Conservation (phyloP, 176 grass and related monocot genomes). For the Lolium multiflorum region DNA sequence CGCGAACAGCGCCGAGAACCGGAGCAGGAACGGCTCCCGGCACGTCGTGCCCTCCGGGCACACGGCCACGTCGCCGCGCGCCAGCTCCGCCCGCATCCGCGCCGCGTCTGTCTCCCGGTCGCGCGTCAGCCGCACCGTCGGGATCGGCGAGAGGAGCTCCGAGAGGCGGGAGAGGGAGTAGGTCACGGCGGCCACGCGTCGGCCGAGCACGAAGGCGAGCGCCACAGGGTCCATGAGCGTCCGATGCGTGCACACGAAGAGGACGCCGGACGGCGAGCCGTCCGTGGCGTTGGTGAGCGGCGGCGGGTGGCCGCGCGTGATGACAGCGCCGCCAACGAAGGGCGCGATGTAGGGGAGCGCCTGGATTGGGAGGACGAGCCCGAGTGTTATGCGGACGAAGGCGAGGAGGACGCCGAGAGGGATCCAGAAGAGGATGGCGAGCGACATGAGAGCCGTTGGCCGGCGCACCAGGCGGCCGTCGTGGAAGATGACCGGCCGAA, state of each 20-base stretch:
- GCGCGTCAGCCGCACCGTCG: conserved; percentile 66
- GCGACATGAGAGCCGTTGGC: conserved; percentile 72
- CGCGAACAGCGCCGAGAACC: conserved; percentile 93
- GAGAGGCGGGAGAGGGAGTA: conserved; percentile 84
- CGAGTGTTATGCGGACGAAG: conserved; percentile 75
- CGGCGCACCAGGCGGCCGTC: conserved; percentile 76
- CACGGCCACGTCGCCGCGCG: conserved; percentile 70
- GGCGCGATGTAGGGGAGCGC: conserved; percentile 56
- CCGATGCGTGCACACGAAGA: conserved; percentile 96
- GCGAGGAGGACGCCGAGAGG: conserved; percentile 65
- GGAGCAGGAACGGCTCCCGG: conserved; percentile 87
- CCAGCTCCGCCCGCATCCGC: conserved; percentile 58
- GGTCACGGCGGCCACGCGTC: conserved; percentile 69
- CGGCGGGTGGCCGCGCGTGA: conserved; percentile 56
- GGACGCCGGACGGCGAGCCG: conserved; percentile 46
- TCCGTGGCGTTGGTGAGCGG: neutral
- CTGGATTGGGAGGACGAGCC: conserved; percentile 64
- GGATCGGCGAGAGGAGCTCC: conserved; percentile 78
- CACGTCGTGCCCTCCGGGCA: conserved; percentile 98
- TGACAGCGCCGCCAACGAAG: conserved; percentile 68
- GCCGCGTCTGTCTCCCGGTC: conserved; percentile 58
- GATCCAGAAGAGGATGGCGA: conserved; percentile 83
- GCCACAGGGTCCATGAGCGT: conserved; percentile 82
- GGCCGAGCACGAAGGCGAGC: conserved; percentile 64
- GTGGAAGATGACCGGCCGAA: conserved; percentile 87